Conservation (phyloP, 768 basidiomycete genomes). For the Clathrus columnatus region DNA sequence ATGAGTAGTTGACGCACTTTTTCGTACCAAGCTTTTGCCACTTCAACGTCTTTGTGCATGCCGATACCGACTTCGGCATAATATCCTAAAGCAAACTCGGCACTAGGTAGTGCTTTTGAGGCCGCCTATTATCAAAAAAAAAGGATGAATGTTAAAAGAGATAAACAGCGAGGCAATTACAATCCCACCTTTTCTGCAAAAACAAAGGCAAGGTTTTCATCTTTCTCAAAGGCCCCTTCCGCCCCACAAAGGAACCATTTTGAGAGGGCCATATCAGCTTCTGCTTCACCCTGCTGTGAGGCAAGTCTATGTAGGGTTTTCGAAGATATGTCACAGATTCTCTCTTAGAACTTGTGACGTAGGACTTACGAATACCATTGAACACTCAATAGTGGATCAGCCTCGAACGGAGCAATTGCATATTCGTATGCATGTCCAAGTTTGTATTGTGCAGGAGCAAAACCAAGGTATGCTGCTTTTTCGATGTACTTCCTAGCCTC, state of each 20-base stretch:
- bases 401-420: slow-evolving; percentile 73
- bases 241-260: slow-evolving; percentile 97
- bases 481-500: slow-evolving; percentile 77
- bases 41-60: slow-evolving; percentile 48
- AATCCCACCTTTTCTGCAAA: slow-evolving; percentile 70
- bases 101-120: slow-evolving; percentile 61
- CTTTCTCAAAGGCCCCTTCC: slow-evolving; percentile 65
- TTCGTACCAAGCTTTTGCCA: slow-evolving; percentile 73
- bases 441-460: slow-evolving; percentile 85
- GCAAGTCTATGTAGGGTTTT: no score
- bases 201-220: slow-evolving; percentile 74
- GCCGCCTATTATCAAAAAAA: slow-evolving; percentile 49
- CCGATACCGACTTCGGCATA: slow-evolving; percentile 92
- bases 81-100: slow-evolving; percentile 95
- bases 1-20: slow-evolving; percentile 30
- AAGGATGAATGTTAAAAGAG: not conserved
- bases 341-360: no score
- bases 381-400: slow-evolving; percentile 82
- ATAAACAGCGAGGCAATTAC: not conserved
- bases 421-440: slow-evolving; percentile 90
- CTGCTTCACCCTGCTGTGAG: slow-evolving; percentile 76
- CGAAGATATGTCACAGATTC: no score
- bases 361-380: slow-evolving; percentile 61
- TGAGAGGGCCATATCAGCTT: slow-evolving; percentile 93
- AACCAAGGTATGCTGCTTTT: slow-evolving; percentile 76